Base-by-base conservation (phyloP, 1,139 yeast genomes). In the Geotrichum candidum region DNA sequence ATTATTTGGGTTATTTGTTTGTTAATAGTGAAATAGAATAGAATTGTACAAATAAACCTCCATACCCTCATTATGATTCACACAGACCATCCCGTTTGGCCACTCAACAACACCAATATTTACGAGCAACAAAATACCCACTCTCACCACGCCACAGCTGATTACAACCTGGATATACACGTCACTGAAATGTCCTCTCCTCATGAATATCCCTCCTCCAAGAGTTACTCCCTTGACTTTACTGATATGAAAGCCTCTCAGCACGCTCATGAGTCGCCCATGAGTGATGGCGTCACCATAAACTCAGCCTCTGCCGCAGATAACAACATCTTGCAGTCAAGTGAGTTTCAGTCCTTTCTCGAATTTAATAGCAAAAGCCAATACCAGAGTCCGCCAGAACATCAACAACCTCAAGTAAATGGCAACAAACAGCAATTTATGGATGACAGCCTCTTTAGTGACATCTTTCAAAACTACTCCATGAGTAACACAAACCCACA, bases 321-420 rank as follows among this genome's bases (percentile, higher is more conserved):
- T 31, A 11, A 22, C 11, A 51, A 25, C 41, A n/a, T 48, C 48
- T 38, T 56, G 22, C 45, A 50, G 25, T 15, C 54, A n/a, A n/a
- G 35, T 13, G 58, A 56, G 51, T 51, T 51, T 18, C 58, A 56
- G 54, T 50, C 58, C 13, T 56, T 56, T 51, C 54, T 56, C n/a
- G 58, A 56, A 29, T 56, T 56, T 35, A 55, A 52, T 7, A 23
- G 51, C 33, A 23, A 52, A n/a, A 46, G 29, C 33, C 33, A 51
- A 5, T 27, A 22, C 25, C 53, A 51, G 35, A 6, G 7, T 1
- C 35, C 10, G 35, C 53, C 31, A 22, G 22, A 25, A 27, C 25
- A 23, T 15, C 9, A 51, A 35, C 53, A 25, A 23, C 27, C 31
- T 31, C 45, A 55, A 13, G 48, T 27, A 27, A 25, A 45, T 18